These are phyloP conservation scores for Ceratocystis cacaofunesta DNA, from an alignment of 2,329 filamentous ascomycete genomes.

Conservation along the genomic window DNA sequence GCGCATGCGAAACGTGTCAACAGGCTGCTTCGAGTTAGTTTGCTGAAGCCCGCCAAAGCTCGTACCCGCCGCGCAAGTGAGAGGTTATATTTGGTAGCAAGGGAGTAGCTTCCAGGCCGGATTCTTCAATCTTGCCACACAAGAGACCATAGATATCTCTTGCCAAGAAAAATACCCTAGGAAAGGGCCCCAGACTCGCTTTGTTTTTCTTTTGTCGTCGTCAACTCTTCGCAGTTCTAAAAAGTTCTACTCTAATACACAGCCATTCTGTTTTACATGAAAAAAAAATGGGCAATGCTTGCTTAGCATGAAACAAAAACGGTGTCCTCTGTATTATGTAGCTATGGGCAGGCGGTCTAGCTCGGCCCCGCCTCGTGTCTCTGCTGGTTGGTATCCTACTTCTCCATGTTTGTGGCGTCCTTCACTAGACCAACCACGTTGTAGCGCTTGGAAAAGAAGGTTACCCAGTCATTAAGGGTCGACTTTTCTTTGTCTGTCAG, in stretches of 20 bases:
- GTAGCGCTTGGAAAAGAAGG: conserved; percentile 93
- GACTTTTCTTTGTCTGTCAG: conserved; percentile 73
- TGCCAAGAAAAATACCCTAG: too few relatives aligned
- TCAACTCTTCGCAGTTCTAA: too few relatives aligned
- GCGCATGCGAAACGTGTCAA: conserved; percentile 37
- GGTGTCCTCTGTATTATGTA: neutral
- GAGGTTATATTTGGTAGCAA: neutral
- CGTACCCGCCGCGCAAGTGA: neutral
- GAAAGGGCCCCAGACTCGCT: too few relatives aligned
- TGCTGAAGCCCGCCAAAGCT: neutral
- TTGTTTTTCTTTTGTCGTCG: too few relatives aligned
- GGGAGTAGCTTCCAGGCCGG: neutral
- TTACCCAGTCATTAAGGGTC: conserved; percentile 80
- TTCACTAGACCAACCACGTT: conserved; percentile 64
- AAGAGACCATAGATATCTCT: too few relatives aligned
- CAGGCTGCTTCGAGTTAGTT: neutral
- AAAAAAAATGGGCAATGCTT: too few relatives aligned
- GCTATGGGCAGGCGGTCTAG: neutral
- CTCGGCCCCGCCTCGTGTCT: neutral
- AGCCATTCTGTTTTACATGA: neutral
- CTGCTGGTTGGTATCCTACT: conserved; percentile 5
- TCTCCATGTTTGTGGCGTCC: conserved; percentile 43
- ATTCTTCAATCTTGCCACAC: too few relatives aligned
- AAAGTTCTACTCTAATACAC: neutral
- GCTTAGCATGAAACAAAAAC: neutral